Evolutionary conservation across 352 stramenopile genomes (phyloP), one percentile per base, ranked within the genome.

Genomic region (Peronosclerospora sorghi): DNA sequence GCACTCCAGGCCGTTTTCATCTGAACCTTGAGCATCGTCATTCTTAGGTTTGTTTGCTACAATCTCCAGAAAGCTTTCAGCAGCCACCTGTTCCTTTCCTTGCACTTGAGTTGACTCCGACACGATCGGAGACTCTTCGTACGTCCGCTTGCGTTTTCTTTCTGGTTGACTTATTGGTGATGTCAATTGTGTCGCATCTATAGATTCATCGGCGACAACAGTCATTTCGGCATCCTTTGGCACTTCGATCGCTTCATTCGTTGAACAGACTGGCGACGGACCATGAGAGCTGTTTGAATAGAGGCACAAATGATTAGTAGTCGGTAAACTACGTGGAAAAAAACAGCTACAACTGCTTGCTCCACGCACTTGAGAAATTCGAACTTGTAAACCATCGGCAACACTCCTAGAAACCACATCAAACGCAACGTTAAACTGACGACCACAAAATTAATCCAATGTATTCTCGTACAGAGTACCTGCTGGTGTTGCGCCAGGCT

Each of bases 301-400:
- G 12, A 23, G 13, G 8, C 12, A 36, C 5, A 28, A 19, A 17
- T 27, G 21, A 21, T 17, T 7, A 28, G 20, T 4, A 48, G 7
- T 43, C 2, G 20, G 34, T 32, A 8, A 28, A 36, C 13, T 39
- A 4, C 24, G 42, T 27, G 8, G 19, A 10, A 23, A 28, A 34
- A 46, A 19, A 19, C 1, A 26, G 5, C 5, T 5, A 30, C 41
- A 45, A 45, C n/a, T 19, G 12, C 10, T 39, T 53, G 15, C 12
- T 10, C 5, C 9, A 51, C 54, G 13, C 48, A 77, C 52, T 59
- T 73, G 50, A 89, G 38, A 9, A 84, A 48, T 52, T 89, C 73
- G 46, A 84, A 79, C 48, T 74, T 77, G 56, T 69, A 89, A 10
- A 68, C 57, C 30, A 59, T 69, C 0, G 73, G 67, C 18, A 48